Conservation (phyloP, 768 basidiomycete species). For the Lentinula guzmanii region DNA sequence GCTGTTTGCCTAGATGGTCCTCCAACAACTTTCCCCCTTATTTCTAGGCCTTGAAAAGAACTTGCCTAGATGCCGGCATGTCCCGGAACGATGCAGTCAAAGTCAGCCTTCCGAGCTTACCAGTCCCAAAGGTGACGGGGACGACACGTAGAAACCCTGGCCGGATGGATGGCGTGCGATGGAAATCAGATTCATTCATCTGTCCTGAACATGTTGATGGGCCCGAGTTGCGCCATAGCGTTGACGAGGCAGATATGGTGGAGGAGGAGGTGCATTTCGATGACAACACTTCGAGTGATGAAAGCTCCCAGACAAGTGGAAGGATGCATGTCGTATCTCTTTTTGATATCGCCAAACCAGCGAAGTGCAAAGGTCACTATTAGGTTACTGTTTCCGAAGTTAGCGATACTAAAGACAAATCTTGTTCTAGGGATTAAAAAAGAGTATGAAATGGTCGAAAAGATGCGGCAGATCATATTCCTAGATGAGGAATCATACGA, state of each 20-base stretch:
- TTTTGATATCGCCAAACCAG: neutral
- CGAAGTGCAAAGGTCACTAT: neutral
- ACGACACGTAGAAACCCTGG: neutral
- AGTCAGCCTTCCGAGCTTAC: neutral
- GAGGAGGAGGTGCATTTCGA: neutral
- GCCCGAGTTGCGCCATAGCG: neutral
- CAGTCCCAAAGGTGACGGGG: neutral
- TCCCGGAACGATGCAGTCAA: neutral
- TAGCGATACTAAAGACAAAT: too few species aligned
- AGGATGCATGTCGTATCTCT: neutral
- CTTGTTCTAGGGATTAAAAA: neutral
- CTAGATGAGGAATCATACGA: neutral
- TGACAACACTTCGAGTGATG: neutral
- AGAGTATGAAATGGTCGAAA: neutral
- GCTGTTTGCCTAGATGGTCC: neutral
- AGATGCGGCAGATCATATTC: neutral
- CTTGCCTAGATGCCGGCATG: neutral
- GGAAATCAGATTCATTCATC: conserved; percentile 1
- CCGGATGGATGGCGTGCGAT: neutral
- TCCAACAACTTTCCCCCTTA: too few species aligned
- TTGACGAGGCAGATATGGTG: neutral
- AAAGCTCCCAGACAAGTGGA: neutral
- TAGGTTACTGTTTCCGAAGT: neutral
- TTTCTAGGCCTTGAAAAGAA: neutral
- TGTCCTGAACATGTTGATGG: neutral